Percentiles rank a stretch among this genome's conserved stretches.
These are phyloP conservation scores for Allium sativum DNA, from an alignment of 106 monocot genomes.

Conservation along the genomic window DNA sequence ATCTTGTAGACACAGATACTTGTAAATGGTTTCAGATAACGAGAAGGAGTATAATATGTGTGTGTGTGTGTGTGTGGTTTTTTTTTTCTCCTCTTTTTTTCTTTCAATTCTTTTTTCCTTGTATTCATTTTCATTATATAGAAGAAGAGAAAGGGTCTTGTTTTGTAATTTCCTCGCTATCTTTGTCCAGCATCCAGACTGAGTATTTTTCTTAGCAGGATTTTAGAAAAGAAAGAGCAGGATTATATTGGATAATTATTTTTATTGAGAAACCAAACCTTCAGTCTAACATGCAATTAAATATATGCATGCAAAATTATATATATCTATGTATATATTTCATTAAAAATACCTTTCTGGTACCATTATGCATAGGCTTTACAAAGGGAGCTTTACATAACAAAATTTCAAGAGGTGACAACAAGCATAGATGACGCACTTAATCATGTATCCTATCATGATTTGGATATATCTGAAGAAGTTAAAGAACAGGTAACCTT, in stretches of 20 bases:
- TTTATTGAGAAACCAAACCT: not conserved
- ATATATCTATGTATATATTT: not conserved
- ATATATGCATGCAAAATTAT: not conserved
- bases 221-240: too few relatives aligned
- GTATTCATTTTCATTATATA: too few relatives aligned
- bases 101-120: too few relatives aligned
- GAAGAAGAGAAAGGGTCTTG: too few relatives aligned
- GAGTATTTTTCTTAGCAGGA: not conserved
- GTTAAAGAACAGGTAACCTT: conserved; percentile 70
- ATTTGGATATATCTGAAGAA: conserved; percentile 65
- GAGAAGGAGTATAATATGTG: too few relatives aligned
- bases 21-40: too few relatives aligned
- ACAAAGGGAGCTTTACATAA: conserved; percentile 21
- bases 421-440: conserved; percentile 55
- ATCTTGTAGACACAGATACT: too few relatives aligned
- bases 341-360: not conserved
- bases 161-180: too few relatives aligned
- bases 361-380: conserved; percentile 30
- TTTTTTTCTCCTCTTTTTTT: too few relatives aligned
- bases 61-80: too few relatives aligned
- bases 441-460: conserved; percentile 39
- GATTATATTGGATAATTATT: not conserved
- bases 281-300: not conserved
- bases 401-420: conserved; percentile 36
- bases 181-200: not conserved